Evolutionary conservation across 371 early-diverging fungal genomes (phyloP), one percentile per base, ranked within the genome.

Genomic region (Apophysomyces ossiformis): DNA sequence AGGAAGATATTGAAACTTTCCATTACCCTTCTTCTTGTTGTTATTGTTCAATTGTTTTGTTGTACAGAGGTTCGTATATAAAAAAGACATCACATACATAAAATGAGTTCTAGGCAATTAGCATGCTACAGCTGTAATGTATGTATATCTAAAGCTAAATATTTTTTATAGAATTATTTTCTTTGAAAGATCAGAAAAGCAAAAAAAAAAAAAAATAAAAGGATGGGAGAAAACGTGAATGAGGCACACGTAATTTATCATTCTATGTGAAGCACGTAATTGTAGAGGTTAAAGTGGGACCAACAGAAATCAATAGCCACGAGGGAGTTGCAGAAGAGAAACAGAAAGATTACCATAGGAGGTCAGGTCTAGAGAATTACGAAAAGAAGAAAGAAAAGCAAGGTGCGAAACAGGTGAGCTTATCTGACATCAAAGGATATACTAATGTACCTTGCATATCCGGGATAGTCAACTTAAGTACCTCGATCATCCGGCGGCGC

Each of bases 321-420:
- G 50, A 21, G 18, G 62, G 47, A 45, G 47, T 35, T 46, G 37
- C 41, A 39, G 41, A 37, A 46, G 56, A 50, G 57, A 61, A 26
- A 26, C 32, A 61, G 18, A 61, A 57, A 32, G n/a, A 61, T 46
- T 26, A 61, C 50, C 47, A 61, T 61, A 50, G 50, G n/a, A 61
- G 37, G 45, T 32, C 44, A 44, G 61, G 43, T 39, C n/a, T 43
- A n/a, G 59, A n/a, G 41, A 58, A 60, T 8, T 16, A 8, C 57
- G 16, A 60, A 46, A 11, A 44, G 21, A 15, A 65, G 47, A 43
- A 65, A 67, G 58, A 61, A 26, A 26, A 26, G 32, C 32, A 26
- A 26, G 32, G 32, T 26, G 32, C 32, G 32, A 56, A 44, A 50
- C 54, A 50, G 21, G 21, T 18, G 21, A 21, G 21, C 54, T 50